A percentile compares a stretch with the other conserved stretches of the same genome.
Evolutionary conservation across 2,329 filamentous ascomycete genomes (phyloP).

Genomic region (Paraphaeosphaeria sporulosa): DNA sequence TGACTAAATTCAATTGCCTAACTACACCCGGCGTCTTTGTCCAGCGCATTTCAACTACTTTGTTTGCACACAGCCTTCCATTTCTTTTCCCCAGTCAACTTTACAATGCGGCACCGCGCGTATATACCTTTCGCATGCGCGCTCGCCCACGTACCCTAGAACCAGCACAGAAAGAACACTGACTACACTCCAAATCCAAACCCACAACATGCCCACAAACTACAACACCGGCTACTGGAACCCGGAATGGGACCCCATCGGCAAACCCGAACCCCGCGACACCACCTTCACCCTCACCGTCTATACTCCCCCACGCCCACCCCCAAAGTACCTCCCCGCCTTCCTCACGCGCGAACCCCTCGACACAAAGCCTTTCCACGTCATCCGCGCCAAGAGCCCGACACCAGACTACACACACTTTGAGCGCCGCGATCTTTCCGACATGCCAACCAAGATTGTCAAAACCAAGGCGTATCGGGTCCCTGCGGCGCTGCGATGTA

Average conservation of each 20-base stretch:
- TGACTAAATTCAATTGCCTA: neutral
- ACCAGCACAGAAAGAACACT: neutral
- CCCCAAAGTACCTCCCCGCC: conserved; percentile 24
- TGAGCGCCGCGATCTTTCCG: conserved; percentile 20
- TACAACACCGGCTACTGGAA: conserved; percentile 23
- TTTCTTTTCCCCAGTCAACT: neutral
- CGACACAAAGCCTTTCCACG: conserved; percentile 12
- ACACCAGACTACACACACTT: conserved; percentile 26
- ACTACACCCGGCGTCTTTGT: neutral
- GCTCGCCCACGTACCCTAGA: too few species aligned
- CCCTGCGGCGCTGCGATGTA: conserved; percentile 29
- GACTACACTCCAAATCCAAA: neutral
- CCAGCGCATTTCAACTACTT: neutral
- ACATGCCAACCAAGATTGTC: conserved; percentile 23
- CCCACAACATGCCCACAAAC: conserved; percentile 5
- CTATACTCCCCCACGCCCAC: conserved; percentile 27
- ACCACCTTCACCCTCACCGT: conserved; percentile 35
- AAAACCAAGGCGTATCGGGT: conserved; percentile 22
- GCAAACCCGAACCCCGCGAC: conserved; percentile 27
- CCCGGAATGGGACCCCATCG: conserved; percentile 29
- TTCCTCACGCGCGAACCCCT: conserved; percentile 23
- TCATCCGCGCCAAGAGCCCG: conserved; percentile 19
- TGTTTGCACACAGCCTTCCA: neutral
- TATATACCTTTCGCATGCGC: neutral
- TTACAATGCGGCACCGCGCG: neutral